Evolutionary conservation across 306 rosid species (phyloP).

Genomic region (Fagus sylvatica): DNA sequence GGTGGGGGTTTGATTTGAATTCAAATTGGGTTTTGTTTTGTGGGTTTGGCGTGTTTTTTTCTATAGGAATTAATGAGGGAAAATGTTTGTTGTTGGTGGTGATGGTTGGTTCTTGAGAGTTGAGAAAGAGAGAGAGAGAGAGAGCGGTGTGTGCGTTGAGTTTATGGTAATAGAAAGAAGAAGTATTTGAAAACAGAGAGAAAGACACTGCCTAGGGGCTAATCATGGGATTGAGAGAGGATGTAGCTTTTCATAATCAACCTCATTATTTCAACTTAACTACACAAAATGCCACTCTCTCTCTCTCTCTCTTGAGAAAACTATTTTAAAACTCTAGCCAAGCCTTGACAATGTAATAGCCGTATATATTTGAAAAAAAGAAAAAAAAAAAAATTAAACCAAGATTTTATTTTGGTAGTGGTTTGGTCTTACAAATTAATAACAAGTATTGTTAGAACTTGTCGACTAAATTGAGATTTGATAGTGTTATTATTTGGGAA

Average conservation of each 20-base stretch:
- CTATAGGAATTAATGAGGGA: neutral
- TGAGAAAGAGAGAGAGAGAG: neutral
- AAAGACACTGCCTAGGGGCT: neutral
- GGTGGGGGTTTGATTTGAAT: neutral
- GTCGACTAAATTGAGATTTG: neutral
- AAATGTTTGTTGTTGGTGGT: neutral
- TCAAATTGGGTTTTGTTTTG: neutral
- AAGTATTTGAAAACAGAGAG: neutral
- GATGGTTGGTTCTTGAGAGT: too few species aligned
- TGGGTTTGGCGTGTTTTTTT: conserved; percentile 1
- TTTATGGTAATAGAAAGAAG: conserved; percentile 7
- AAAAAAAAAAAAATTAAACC: too few species aligned
- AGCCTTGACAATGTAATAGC: too few species aligned
- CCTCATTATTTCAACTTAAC: neutral
- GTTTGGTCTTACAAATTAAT: too few species aligned
- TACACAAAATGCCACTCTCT: neutral
- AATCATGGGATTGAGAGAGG: neutral
- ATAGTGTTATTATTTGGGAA: neutral
- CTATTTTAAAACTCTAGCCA: too few species aligned
- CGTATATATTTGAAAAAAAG: too few species aligned
- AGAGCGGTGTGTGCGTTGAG: conserved; percentile 9
- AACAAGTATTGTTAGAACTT: neutral
- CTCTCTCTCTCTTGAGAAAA: neutral
- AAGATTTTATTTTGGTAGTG: too few species aligned
- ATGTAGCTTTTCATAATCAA: neutral